Evolutionary conservation across 331 rosid species (phyloP).

Genomic region (Phaseolus coccineus): DNA sequence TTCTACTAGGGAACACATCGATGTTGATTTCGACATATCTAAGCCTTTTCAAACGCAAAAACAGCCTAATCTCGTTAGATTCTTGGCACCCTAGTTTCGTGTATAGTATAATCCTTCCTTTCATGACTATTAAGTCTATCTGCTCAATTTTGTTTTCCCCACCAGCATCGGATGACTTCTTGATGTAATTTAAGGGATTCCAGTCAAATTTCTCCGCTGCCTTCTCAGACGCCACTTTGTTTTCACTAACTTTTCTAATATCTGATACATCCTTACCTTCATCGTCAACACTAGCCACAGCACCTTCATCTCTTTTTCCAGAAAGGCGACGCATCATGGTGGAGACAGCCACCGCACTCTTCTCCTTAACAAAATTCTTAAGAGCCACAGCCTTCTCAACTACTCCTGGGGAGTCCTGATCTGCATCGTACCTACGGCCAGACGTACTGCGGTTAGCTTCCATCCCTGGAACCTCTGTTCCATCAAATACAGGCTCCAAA

Average conservation of each 20-base stretch:
- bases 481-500: slow-evolving; percentile 84
- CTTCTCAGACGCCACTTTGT: slow-evolving; percentile 61
- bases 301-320: slow-evolving; percentile 62
- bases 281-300: slow-evolving; percentile 41
- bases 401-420: slow-evolving; percentile 67
- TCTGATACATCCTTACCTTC: slow-evolving; percentile 53
- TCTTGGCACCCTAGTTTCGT: slow-evolving; percentile 80
- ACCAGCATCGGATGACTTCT: slow-evolving; percentile 56
- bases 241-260: slow-evolving; percentile 50
- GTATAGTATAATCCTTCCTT: slow-evolving; percentile 81
- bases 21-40: slow-evolving; percentile 82
- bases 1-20: slow-evolving; percentile 83
- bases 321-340: slow-evolving; percentile 78
- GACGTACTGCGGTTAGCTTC: slow-evolving; percentile 65
- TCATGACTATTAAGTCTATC: slow-evolving; percentile 60
- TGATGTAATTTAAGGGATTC: slow-evolving; percentile 78
- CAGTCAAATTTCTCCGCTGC: slow-evolving; percentile 61
- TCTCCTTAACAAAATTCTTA: slow-evolving; percentile 73
- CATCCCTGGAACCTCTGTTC: slow-evolving; percentile 77
- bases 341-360: slow-evolving; percentile 72
- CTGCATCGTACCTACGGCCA: slow-evolving; percentile 55
- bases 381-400: slow-evolving; percentile 81
- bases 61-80: slow-evolving; percentile 72
- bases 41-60: slow-evolving; percentile 72
- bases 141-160: slow-evolving; percentile 52